Evolutionary conservation across 2,329 filamentous ascomycete species (phyloP), one percentile per base, ranked within the genome.

Genomic region (Fusarium nygamai): DNA sequence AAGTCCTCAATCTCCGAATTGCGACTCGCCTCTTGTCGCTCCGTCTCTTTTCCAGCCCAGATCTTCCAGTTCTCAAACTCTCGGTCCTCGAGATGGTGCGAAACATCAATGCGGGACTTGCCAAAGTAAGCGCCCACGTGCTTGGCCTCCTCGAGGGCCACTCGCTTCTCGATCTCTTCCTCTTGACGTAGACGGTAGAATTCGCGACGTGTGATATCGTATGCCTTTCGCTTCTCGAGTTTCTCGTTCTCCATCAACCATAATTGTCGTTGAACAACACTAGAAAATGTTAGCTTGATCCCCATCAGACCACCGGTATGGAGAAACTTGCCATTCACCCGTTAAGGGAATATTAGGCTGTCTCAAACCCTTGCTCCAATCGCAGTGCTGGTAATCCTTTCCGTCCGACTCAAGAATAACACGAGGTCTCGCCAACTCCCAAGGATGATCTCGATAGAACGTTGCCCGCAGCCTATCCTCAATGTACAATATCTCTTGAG

Each of bases 381-480:
- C 91, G 78, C 91, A 91, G 62, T 85, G 86, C 81, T 92, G 90
- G 59, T 90, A 87, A 80, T 99, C 96, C 80, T 92, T 93, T 61
- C 96, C 96, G 79, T 96, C 93, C 76, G 91, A 87, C 84, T 99
- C 96, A 16, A 98, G 85, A 53, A 99, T 86, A 67, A 98, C 88
- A 76, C 94, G 89, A 62, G 96, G 96, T 72, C 96, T 89, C 24
- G 96, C 96, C 80, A 99, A 86, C 84, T 99, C 96, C 96, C 96
- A 99, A 10, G 96, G 96, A 82, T 99, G 96, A 82, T 99, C 96
- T 79, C 88, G 91, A 86, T 94, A 99, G 85, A 98, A 99, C 34
- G 92, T 90, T 76, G 85, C 87, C 73, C 96, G 92, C 79, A 99
- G 87, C 69, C 85, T 84, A 83, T 99, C 96, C 82, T 99, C 96